Evolutionary conservation across 257 asterid species (phyloP).

Genomic region (Schizonepeta tenuifolia): DNA sequence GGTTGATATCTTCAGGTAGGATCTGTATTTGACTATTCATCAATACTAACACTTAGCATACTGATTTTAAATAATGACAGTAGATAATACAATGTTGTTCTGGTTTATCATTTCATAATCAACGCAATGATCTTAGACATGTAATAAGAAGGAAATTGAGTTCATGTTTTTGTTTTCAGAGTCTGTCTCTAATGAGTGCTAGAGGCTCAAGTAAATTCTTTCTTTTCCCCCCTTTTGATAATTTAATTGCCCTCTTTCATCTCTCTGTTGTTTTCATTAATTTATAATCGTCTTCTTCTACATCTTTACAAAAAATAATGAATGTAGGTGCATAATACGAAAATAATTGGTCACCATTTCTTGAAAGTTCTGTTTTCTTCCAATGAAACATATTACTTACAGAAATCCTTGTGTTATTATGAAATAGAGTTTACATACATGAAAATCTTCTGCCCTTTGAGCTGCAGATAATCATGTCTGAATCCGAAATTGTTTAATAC

Average conservation of each 20-base stretch:
- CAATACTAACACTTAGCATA: neutral
- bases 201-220: neutral
- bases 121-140: slow-evolving; percentile 1
- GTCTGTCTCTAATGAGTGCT: neutral
- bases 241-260: neutral
- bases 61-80: neutral
- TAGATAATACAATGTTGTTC: neutral
- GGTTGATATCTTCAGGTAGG: slow-evolving; percentile 24
- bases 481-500: neutral
- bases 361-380: neutral
- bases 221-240: neutral
- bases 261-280: neutral
- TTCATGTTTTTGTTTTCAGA: neutral
- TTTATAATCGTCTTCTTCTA: neutral
- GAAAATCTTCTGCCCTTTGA: neutral
- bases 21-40: slow-evolving; percentile 17
- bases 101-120: neutral
- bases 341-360: neutral
- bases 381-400: neutral
- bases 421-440: slow-evolving; percentile 1
- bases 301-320: too few species aligned
- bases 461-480: neutral
- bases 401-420: slow-evolving; percentile 2
- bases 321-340: neutral
- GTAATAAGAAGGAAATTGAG: neutral